These are phyloP conservation scores for Melanomma pulvis-pyrius DNA, from an alignment of 495 filamentous ascomycete species.

Conservation along the genomic window DNA sequence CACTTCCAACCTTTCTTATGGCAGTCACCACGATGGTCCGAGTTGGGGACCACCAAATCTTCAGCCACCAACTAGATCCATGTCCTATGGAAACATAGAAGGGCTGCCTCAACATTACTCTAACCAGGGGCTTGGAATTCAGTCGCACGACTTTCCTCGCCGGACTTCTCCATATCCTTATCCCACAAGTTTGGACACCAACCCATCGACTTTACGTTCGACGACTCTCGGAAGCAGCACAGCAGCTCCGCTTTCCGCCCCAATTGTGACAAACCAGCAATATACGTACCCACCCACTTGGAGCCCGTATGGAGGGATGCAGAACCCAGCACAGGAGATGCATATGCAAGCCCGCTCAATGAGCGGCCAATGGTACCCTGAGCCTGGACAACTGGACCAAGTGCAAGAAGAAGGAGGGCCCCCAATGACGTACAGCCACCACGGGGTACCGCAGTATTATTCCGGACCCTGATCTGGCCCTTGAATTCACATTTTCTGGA, in stretches of 20 bases:
- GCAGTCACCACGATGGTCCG: constrained; percentile 18
- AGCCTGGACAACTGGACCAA: constrained; percentile 24
- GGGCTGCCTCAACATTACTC: constrained; percentile 30
- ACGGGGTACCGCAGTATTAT: constrained; percentile 23
- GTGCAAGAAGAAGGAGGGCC: constrained; percentile 29
- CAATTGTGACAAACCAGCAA: constrained; percentile 26
- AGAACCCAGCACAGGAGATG: constrained; percentile 13
- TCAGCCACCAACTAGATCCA: constrained; percentile 35
- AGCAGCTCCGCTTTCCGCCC: constrained; percentile 28
- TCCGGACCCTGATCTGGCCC: constrained; percentile 14
- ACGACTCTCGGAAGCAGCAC: constrained; percentile 5
- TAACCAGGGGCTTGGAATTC: constrained; percentile 16
- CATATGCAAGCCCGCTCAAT: constrained; percentile 20
- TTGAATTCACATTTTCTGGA: background rate
- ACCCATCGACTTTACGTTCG: constrained; percentile 12
- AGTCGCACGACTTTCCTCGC: constrained; percentile 28
- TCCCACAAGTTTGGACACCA: constrained; percentile 31
- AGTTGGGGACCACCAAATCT: constrained; percentile 23
- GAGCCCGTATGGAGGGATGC: constrained; percentile 17
- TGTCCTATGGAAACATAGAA: constrained; percentile 45
- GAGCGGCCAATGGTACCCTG: constrained; percentile 29
- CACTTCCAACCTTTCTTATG: constrained; percentile 34
- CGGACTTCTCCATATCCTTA: constrained; percentile 33
- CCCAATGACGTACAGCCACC: constrained; percentile 19
- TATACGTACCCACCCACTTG: constrained; percentile 25